A percentile compares a stretch with the other conserved stretches of the same genome.
These are phyloP conservation scores for Mortierella sp. DNA, from an alignment of 371 early-diverging fungal species.

Conservation along the genomic window DNA sequence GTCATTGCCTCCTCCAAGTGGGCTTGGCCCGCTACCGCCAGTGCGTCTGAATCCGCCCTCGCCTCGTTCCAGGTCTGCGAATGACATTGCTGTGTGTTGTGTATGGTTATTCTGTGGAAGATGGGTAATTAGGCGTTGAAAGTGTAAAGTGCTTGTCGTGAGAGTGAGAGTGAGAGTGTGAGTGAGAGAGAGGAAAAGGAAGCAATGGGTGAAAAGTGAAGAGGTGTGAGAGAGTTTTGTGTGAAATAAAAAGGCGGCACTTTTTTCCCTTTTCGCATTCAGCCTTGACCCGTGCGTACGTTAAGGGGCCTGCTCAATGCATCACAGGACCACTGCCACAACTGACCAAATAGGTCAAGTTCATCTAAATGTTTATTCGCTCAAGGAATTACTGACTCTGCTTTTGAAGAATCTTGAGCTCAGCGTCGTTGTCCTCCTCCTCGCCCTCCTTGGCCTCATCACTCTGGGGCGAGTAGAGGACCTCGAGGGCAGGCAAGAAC, in stretches of 20 bases:
- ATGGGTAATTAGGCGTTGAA: neutral
- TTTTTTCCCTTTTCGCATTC: neutral
- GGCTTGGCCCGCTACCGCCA: constrained; percentile 22
- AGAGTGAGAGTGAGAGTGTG: constrained; percentile 1
- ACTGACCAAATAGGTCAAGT: neutral
- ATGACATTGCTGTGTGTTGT: constrained; percentile 39
- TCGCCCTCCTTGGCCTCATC: constrained; percentile 66
- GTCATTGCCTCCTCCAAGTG: constrained; percentile 25
- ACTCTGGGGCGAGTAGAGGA: constrained; percentile 62
- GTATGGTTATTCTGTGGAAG: neutral
- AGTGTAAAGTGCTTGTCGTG: neutral
- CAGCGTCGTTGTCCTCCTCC: constrained; percentile 31
- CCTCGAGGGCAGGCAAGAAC: constrained; percentile 68
- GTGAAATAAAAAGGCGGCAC: neutral
- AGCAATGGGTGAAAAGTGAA: neutral
- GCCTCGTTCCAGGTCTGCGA: constrained; percentile 56
- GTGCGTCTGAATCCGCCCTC: constrained; percentile 41
- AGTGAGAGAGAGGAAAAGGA: neutral
- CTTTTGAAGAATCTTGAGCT: constrained; percentile 22
- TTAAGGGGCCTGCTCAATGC: neutral
- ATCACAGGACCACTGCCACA: neutral
- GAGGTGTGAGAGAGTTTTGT: neutral
- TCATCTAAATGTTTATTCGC: neutral
- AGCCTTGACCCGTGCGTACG: neutral
- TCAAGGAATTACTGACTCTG: neutral